Base-by-base conservation (phyloP, 2,329 filamentous ascomycete genomes). In the Ceratocystis ficicola region DNA sequence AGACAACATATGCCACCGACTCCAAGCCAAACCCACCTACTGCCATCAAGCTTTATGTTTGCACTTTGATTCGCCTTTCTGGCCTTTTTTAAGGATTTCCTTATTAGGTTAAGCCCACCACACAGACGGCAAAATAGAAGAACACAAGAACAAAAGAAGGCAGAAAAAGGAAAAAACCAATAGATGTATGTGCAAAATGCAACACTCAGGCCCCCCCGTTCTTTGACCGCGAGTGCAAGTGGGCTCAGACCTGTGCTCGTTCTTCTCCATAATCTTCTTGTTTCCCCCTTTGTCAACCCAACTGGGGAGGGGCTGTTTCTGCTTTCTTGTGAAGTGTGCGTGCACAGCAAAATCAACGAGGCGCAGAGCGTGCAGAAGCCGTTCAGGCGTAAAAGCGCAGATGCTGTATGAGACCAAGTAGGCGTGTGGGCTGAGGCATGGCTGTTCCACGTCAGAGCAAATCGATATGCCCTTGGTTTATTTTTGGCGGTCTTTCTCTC, bases 41-140 rank as follows among this genome's bases (percentile, higher is more conserved):
- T 57, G 10, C 25, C 28, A 57, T 57, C 52, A 57, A 57, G 52
- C 52, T 57, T 32, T 30, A 15, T 57, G 25, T 57, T 57, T 57
- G 22, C 12, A 17, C 17, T 32, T 30, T 30, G 22, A 28, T 57
- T 57, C 52, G 22, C 52, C 17, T 57, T 28, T 22, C 20, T 57
- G 22, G 12, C 4, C 52, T 32, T 36, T 3, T 36, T 36, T 57
- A 28, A 6, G 52, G 15, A 17, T 57, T 57, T n/a, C 28, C 25
- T 57, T 22, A 8, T 32, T 32, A 20, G 5, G 12, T 57, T 17
- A 25, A 52, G 48, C 48, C 48, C 20, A 48, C 15, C 50, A 22
- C 52, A 32, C 52, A 30, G 52, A 57, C 52, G 2, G 8, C 52
- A 30, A 36, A 30, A 57, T 28, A 32, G 52, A 57, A 57, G 12